A percentile compares a stretch with the other conserved stretches of the same genome.
Conservation (phyloP, 2,329 filamentous ascomycete genomes). For the Rhinocladiella similis region DNA sequence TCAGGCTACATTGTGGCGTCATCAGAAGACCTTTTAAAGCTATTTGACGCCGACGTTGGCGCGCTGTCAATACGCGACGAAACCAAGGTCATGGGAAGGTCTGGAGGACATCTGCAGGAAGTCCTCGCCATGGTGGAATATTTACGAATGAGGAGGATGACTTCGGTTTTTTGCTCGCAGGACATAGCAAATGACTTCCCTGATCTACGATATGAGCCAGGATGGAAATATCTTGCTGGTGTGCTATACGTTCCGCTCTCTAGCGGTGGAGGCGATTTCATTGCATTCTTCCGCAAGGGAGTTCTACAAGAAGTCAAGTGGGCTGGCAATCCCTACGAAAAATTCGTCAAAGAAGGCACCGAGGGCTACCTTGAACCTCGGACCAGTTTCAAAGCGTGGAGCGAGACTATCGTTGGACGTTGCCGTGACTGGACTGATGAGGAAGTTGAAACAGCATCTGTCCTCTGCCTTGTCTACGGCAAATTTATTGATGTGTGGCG, state of each 20-base stretch:
- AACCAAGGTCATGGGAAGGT: conserved; percentile 76
- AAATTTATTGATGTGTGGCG: conserved; percentile 92
- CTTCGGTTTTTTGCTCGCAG: conserved; percentile 74
- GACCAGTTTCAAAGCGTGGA: conserved; percentile 78
- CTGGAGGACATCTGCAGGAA: conserved; percentile 73
- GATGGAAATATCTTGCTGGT: conserved; percentile 76
- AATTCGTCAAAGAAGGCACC: conserved; percentile 70
- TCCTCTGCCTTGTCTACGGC: conserved; percentile 83
- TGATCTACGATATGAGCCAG: conserved; percentile 75
- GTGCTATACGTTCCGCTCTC: conserved; percentile 80
- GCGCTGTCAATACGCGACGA: conserved; percentile 83
- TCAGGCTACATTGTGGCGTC: conserved; percentile 89
- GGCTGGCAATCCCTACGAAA: conserved; percentile 86
- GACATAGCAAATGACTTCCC: conserved; percentile 77
- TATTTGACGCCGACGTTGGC: conserved; percentile 87
- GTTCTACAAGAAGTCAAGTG: conserved; percentile 77
- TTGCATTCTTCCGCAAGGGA: conserved; percentile 82
- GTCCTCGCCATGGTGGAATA: conserved; percentile 83
- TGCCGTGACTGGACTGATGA: conserved; percentile 87
- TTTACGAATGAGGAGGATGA: conserved; percentile 71
- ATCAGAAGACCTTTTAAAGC: conserved; percentile 76
- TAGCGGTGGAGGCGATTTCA: conserved; percentile 75
- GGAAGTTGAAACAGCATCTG: conserved; percentile 83
- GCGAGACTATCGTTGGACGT: conserved; percentile 76
- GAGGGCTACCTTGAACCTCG: conserved; percentile 73